phyloP scores from a whole-genome alignment of 345 rosid genomes.

The Pugionium cornutum region DNA sequence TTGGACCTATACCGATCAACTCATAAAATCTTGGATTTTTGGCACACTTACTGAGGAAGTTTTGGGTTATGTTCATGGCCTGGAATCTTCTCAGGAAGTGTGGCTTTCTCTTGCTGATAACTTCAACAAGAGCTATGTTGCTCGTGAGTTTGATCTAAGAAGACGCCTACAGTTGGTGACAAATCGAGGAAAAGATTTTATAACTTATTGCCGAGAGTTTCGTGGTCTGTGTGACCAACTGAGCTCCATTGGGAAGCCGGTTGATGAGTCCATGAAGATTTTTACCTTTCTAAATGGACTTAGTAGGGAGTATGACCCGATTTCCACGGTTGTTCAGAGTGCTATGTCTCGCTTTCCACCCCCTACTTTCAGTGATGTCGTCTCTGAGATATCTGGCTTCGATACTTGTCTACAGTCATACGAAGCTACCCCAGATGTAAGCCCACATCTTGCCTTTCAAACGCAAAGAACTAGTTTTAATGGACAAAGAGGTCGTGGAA shows the following conservation, averaged over 20 bases:
- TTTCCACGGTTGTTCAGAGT: neutral
- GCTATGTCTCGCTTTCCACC: neutral
- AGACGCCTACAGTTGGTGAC: neutral
- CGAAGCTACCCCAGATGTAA: neutral
- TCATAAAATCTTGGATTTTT: neutral
- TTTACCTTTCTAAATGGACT: neutral
- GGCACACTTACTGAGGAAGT: neutral
- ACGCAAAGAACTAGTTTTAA: neutral
- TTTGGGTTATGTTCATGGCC: neutral
- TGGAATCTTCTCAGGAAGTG: accelerated
- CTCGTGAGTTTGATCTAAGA: neutral
- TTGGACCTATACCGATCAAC: neutral
- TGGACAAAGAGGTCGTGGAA: too few relatives aligned
- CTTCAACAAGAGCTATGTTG: neutral
- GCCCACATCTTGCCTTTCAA: neutral
- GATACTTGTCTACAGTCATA: accelerated
- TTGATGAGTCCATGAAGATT: neutral
- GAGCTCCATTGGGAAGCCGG: neutral
- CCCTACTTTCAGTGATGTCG: neutral
- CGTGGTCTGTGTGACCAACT: neutral
- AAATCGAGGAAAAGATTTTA: neutral
- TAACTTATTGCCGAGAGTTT: neutral
- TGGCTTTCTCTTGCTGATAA: neutral
- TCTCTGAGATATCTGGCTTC: neutral
- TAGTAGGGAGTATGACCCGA: neutral